Evolutionary conservation across 176 grass and related monocot species (phyloP), one percentile per base, ranked within the genome.

Genomic region (Carex parvula): DNA sequence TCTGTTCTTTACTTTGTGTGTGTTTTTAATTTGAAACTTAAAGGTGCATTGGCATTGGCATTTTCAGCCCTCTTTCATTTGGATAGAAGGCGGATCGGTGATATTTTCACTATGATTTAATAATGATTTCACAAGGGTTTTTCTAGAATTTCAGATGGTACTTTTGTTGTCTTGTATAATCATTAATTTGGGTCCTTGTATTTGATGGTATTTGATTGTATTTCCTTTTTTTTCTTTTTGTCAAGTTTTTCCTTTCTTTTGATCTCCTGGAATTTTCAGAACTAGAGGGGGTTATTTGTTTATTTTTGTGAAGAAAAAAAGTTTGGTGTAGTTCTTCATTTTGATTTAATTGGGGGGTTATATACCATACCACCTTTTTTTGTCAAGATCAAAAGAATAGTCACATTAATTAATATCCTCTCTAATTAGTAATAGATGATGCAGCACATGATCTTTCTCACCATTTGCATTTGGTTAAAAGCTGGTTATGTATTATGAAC

Each of bases 271-370:
- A 20, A 65, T 55, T 77, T 32, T 39, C 22, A 21, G n/a, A 56
- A 82, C 21, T 65, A 54, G 80, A 65, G 80, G 57, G 44, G 60
- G 64, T 17, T 68, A 81, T 81, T 81, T 60, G 79, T 81, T 81
- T 65, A 82, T 65, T 82, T 67, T 68, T 82, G 80, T 21, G 24
- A 54, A 22, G 22, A 50, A 50, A 37, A 35, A 35, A 29, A 39
- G n/a, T 41, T 60, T 60, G 79, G 44, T 16, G 72, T 8, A 55
- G 72, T 30, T 55, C 48, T 76, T 76, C 48, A 76, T 56, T 55
- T 56, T 76, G 72, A 52, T 82, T 60, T 39, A 82, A 67, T 33
- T 33, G 32, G 32, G 32, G 26, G 0, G 26, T 26, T 26, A 26
- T 35, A 3, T 35, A 35, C 56, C 5, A 0, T 12, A 24, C 44